These are phyloP conservation scores for Entophlyctis helioformis DNA, from an alignment of 192 early-diverging fungal species.

Conservation along the genomic window DNA sequence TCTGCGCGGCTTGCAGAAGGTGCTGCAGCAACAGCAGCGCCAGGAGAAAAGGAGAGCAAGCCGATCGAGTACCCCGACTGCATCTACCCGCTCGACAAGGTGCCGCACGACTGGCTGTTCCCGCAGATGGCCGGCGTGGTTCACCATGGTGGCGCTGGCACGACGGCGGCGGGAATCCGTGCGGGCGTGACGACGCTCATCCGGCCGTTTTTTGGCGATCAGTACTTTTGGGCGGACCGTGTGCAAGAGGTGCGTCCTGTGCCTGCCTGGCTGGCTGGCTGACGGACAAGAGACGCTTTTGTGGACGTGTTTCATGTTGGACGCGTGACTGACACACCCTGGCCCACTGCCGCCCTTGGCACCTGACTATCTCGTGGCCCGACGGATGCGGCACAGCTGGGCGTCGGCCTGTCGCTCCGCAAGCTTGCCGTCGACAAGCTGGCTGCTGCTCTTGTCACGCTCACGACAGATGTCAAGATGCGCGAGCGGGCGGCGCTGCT, in stretches of 20 bases:
- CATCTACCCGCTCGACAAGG: conserved; percentile 41
- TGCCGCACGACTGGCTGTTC: conserved; percentile 78
- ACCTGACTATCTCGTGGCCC: no score
- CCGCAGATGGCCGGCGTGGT: conserved; percentile 47
- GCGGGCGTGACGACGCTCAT: conserved; percentile 60
- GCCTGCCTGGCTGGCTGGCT: no score
- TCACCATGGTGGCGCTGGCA: conserved; percentile 73
- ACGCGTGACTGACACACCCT: no score
- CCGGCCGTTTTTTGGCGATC: conserved; percentile 49
- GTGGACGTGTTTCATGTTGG: no score
- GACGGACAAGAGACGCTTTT: no score
- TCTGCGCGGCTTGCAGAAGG: conserved; percentile 33
- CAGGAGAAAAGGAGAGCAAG: conserved; percentile 6
- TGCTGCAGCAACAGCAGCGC: conserved; percentile 13
- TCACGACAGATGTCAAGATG: conserved; percentile 47
- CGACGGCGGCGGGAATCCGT: conserved; percentile 58
- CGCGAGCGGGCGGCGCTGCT: conserved; percentile 28
- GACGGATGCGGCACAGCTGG: no score
- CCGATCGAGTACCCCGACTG: conserved; percentile 29
- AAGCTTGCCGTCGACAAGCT: conserved; percentile 41
- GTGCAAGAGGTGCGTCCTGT: no score
- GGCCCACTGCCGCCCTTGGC: no score
- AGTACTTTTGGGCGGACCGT: conserved; percentile 59
- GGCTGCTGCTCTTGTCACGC: conserved; percentile 25
- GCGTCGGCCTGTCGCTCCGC: conserved; percentile 45